These are phyloP conservation scores for Neophaeococcomyces aloes DNA, from an alignment of 2,329 filamentous ascomycete species.

Conservation along the genomic window DNA sequence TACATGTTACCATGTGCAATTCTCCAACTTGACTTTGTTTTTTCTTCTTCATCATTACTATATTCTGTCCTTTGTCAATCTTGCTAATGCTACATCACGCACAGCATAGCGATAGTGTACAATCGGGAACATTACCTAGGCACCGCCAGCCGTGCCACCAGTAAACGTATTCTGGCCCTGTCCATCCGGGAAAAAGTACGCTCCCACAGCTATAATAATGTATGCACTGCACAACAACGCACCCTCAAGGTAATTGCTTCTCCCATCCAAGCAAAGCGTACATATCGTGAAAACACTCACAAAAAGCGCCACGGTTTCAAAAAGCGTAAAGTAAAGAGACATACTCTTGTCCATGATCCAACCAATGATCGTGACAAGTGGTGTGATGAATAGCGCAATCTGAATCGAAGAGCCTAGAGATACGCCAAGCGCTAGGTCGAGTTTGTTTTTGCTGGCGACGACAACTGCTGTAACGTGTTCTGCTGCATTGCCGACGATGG, in stretches of 20 bases:
- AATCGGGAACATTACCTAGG: neutral
- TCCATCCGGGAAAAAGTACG: conserved; percentile 20
- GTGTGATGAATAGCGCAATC: conserved; percentile 53
- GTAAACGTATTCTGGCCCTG: conserved; percentile 16
- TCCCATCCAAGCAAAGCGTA: conserved; percentile 52
- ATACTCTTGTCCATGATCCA: conserved; percentile 53
- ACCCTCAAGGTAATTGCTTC: conserved; percentile 51
- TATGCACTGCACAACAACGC: conserved; percentile 50
- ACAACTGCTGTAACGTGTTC: conserved; percentile 56
- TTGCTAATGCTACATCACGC: no score
- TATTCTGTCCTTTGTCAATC: no score
- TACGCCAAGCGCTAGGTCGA: conserved; percentile 57
- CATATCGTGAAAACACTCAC: conserved; percentile 46
- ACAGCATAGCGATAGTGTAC: no score
- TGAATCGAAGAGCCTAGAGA: conserved; percentile 56
- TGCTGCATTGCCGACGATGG: conserved; percentile 56
- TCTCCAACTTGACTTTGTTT: no score
- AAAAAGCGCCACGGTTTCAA: conserved; percentile 63
- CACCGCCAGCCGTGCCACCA: conserved; percentile 2
- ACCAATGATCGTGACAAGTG: conserved; percentile 50
- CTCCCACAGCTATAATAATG: conserved; percentile 48
- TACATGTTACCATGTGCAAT: no score
- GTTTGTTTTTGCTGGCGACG: conserved; percentile 55
- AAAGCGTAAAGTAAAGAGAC: conserved; percentile 76
- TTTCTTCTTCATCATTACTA: no score